Base-by-base conservation (phyloP, 306 rosid species). In the Oxytropis ochrocephala region DNA sequence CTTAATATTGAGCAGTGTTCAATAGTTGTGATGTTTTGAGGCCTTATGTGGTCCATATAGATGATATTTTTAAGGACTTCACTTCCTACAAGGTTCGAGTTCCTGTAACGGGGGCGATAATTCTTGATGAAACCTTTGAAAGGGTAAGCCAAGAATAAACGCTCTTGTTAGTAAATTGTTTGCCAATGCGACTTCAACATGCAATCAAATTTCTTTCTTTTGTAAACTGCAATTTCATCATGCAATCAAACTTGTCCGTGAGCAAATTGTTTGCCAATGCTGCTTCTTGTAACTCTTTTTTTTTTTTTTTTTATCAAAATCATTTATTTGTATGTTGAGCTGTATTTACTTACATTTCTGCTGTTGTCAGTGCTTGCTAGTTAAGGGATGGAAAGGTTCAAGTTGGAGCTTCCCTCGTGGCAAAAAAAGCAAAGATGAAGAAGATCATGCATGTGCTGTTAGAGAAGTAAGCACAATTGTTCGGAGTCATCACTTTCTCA, bases 391-490 rank as follows among this genome's bases (percentile, higher is more conserved):
- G 98, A 94, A 94, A 84, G 98, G 98, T 60, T 79, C 98, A 78
- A 94, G 98, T 80, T 94, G 98, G 98, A 90, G 98, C 85, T 94
- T 94, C 72, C 98, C 98, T 16, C 98, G 98, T 51, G 98, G 98
- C 13, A 94, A 94, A 83, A 94, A 94, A 87, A 91, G 68, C 80
- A 94, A 94, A 85, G 99, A 94, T 52, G 99, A 94, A 81, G 99
- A 94, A 88, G 99, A 94, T 76, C 80, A 94, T 64, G 94, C 95
- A 60, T 94, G 99, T 60, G 99, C 99, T 74, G 73, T 91, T 55
- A 85, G 99, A 89, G 99, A 94, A 83, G 99, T 94, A 81, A 76
- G 85, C 35, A 66, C 67, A 2, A 64, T 63, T 64, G 57, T 64
- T 65, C n/a, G 13, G 63, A 43, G 46, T 55, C 56, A 16, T 47